Base-by-base conservation (phyloP, 1,139 yeast genomes). In the Magnusiomyces clavatus region DNA sequence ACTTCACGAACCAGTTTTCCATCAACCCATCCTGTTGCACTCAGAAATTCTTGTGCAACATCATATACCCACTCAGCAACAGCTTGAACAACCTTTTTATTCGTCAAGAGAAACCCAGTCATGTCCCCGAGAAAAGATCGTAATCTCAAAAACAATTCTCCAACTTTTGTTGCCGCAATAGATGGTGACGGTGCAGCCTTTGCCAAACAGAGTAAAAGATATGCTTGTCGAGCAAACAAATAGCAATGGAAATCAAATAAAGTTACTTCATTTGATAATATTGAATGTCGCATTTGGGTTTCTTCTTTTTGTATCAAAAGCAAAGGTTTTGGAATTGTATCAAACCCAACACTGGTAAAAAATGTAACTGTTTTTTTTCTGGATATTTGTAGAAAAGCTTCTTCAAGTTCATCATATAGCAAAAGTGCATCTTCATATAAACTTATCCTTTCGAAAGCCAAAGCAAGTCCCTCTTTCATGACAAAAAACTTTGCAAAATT, bases 401-500 rank as follows among this genome's bases (percentile, higher is more conserved):
- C 52, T 54, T 64, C 67, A 46, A 64, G 64, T 46, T 76, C 77
- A 48, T 74, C 74, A 56, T 77, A 78, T 10, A 75, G 70, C 2
- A 64, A 64, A 43, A 82, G 65, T 0, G 89, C 74, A 51, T 84
- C 92, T 51, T 80, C 83, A 50, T 73, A 69, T 4, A 85, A 67
- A 46, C 73, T 71, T 71, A 84, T 71, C 49, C 77, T 76, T 48
- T 76, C 77, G 55, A 73, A 73, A 6, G 76, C 70, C 29, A 69
- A 59, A 0, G 78, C 78, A 40, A 77, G 60, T 5, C 76, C 75
- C 55, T 76, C 80, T 52, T 74, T 71, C 64, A 72, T 66, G 42
- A 71, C 70, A 55, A 74, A 74, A 51, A 70, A 69, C 6, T 72
- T 65, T 6, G 76, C 75, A 58, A 70, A 72, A 51, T 74, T 74